Percentiles rank a stretch among this genome's conserved stretches.
These are phyloP conservation scores for Neoboletus magnificus DNA, from an alignment of 768 basidiomycete genomes.

Conservation along the genomic window DNA sequence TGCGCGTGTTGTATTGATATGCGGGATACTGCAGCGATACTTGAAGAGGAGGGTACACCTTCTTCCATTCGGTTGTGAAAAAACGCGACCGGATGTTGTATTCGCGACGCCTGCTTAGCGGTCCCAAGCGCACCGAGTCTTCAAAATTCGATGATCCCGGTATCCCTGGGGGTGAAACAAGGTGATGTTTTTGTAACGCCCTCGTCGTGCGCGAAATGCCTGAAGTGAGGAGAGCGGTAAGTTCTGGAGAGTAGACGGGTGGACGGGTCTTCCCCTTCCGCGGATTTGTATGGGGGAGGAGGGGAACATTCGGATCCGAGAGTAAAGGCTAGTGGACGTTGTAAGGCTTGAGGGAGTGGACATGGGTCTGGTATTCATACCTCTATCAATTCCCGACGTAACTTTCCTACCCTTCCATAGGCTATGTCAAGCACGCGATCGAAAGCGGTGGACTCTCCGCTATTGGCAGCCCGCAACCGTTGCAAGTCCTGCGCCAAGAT, in stretches of 20 bases:
- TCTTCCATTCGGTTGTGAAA: constrained; percentile 52
- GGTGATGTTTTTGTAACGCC: constrained; percentile 38
- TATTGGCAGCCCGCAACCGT: constrained; percentile 53
- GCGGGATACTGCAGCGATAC: constrained; percentile 29
- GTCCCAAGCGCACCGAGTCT: constrained; percentile 59
- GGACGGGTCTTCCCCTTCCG: constrained; percentile 53
- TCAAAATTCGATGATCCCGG: constrained; percentile 55
- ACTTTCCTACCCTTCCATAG: constrained; percentile 72
- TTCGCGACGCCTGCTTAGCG: constrained; percentile 69
- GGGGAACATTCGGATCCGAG: constrained; percentile 40
- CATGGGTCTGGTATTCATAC: constrained; percentile 33
- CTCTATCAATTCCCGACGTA: constrained; percentile 66
- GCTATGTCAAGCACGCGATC: constrained; percentile 60
- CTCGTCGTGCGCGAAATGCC: constrained; percentile 43
- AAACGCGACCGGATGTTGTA: constrained; percentile 70
- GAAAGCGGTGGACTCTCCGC: constrained; percentile 48
- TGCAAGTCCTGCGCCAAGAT: constrained; percentile 44
- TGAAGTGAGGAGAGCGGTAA: constrained; percentile 61
- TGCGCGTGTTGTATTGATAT: constrained; percentile 3
- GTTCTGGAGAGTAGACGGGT: constrained; percentile 61
- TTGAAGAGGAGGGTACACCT: constrained; percentile 60
- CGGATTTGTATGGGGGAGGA: constrained; percentile 49
- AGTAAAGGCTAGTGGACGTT: constrained; percentile 48
- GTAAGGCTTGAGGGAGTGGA: constrained; percentile 6
- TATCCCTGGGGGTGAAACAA: constrained; percentile 52